These are phyloP conservation scores for Onygenales sp. DNA, from an alignment of 2,329 filamentous ascomycete species.

Conservation along the genomic window DNA sequence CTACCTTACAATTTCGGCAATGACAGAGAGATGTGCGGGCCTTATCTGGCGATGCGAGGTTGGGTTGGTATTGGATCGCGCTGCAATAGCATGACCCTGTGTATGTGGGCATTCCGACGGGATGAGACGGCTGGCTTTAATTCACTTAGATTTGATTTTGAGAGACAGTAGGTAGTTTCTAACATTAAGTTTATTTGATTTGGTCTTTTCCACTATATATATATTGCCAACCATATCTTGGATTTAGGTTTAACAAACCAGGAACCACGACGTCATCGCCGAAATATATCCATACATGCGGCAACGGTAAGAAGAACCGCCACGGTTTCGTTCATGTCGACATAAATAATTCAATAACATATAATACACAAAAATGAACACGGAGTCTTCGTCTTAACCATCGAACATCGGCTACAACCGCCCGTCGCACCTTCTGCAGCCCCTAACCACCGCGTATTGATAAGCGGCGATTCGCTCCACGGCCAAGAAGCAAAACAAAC, in stretches of 20 bases:
- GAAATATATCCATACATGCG: neutral
- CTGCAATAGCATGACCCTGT: conserved; percentile 41
- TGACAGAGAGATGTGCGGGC: conserved; percentile 45
- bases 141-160: too few relatives aligned
- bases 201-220: neutral
- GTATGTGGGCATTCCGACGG: conserved; percentile 18
- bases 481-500: too few relatives aligned
- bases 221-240: neutral
- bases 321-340: too few relatives aligned
- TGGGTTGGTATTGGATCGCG: conserved; percentile 38
- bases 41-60: conserved; percentile 35
- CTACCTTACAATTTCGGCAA: conserved; percentile 43
- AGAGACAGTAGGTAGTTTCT: too few relatives aligned
- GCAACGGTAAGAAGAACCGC: neutral
- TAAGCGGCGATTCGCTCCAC: too few relatives aligned
- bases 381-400: too few relatives aligned
- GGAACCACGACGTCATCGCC: neutral
- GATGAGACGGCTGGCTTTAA: neutral
- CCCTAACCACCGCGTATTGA: too few relatives aligned
- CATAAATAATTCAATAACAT: too few relatives aligned
- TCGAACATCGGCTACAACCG: too few relatives aligned
- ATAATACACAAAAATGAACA: too few relatives aligned
- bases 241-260: neutral
- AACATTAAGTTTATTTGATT: too few relatives aligned
- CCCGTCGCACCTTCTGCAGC: too few relatives aligned